Conservation (phyloP, 2,329 filamentous ascomycete species). For the Aspergillus costaricaensis region DNA sequence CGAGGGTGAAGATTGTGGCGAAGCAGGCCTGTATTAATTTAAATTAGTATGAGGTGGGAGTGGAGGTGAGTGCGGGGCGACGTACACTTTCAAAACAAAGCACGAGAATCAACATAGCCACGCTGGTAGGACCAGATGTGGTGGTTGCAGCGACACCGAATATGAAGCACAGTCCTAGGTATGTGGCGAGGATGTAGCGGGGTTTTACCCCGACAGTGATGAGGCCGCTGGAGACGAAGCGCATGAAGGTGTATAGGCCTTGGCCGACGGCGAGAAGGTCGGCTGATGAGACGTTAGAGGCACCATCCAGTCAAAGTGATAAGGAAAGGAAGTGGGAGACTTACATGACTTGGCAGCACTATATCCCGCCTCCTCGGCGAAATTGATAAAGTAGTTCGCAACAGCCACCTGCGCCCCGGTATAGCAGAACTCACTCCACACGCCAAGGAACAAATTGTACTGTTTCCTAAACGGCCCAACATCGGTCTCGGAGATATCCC, state of each 20-base stretch:
- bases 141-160: neutral
- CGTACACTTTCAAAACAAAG: neutral
- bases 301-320: too few species aligned
- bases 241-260: constrained; percentile 6
- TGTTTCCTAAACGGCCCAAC: neutral
- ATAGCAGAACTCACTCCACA: constrained; percentile 9
- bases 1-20: constrained; percentile 11
- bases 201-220: constrained; percentile 4
- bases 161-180: neutral
- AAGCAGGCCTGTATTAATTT: neutral
- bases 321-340: neutral
- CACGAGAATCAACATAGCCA: neutral
- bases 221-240: constrained; percentile 4
- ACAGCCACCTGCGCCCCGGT: neutral
- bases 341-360: neutral
- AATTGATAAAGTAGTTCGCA: constrained; percentile 10
- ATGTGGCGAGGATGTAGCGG: constrained; percentile 3
- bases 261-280: constrained; percentile 8
- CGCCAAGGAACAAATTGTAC: constrained; percentile 2
- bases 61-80: neutral
- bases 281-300: neutral
- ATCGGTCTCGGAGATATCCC: neutral
- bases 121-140: neutral
- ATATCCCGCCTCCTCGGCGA: neutral
- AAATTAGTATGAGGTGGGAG: neutral